A percentile compares a stretch with the other conserved stretches of the same genome.
These are phyloP conservation scores for Trichoderma semiorbis DNA, from an alignment of 2,329 filamentous ascomycete genomes.

Conservation along the genomic window DNA sequence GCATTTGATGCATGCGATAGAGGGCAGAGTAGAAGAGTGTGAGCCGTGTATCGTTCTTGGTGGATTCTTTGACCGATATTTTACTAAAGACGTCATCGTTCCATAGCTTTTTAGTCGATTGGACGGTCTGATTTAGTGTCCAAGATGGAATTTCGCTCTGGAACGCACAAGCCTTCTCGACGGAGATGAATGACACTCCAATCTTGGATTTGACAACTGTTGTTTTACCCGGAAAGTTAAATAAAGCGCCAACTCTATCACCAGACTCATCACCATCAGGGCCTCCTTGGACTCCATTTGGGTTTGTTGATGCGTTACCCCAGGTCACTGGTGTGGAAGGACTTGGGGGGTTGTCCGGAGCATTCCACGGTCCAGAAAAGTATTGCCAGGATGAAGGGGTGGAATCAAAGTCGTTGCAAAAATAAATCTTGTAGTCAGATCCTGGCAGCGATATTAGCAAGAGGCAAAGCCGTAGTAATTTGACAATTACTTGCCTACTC, in stretches of 20 bases:
- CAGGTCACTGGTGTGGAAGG: slow-evolving; percentile 43
- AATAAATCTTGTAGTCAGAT: slow-evolving; percentile 21
- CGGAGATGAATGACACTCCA: slow-evolving; percentile 48
- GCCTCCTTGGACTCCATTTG: slow-evolving; percentile 50
- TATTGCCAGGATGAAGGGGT: slow-evolving; percentile 29
- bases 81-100: slow-evolving; percentile 43
- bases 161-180: slow-evolving; percentile 47
- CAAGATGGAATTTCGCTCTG: slow-evolving; percentile 43
- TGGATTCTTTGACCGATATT: slow-evolving; percentile 35
- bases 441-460: background rate
- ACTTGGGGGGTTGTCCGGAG: slow-evolving; percentile 8
- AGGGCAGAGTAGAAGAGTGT: slow-evolving; percentile 55
- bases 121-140: slow-evolving; percentile 39
- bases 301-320: slow-evolving; percentile 45
- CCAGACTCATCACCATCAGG: slow-evolving; percentile 49
- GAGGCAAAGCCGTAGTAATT: background rate
- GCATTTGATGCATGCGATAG: slow-evolving; percentile 60
- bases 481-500: slow-evolving; percentile 3
- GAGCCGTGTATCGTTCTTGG: slow-evolving; percentile 44
- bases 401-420: slow-evolving; percentile 21
- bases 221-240: slow-evolving; percentile 40
- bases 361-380: slow-evolving; percentile 32
- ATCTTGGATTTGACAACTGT: slow-evolving; percentile 46
- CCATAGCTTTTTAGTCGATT: slow-evolving; percentile 42
- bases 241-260: slow-evolving; percentile 50